Conservation (phyloP, 2,329 filamentous ascomycete genomes). For the Aspergillus ochraceus region DNA sequence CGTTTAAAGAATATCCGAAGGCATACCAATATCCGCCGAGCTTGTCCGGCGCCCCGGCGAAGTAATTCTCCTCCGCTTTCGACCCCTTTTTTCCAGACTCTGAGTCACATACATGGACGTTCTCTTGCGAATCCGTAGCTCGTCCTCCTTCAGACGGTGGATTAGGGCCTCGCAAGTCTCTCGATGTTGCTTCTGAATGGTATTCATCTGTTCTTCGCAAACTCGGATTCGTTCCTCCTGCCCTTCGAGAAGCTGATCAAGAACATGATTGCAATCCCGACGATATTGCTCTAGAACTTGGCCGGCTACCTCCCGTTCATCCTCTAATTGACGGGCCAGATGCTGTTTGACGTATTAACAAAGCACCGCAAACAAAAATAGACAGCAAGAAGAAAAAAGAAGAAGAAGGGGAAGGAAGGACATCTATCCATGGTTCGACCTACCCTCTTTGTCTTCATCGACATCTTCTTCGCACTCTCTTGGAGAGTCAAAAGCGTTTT, state of each 20-base stretch:
- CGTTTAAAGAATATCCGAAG: not conserved
- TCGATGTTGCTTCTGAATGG: slow-evolving; percentile 29
- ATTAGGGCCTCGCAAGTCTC: slow-evolving; percentile 32
- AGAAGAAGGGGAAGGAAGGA: too few relatives aligned
- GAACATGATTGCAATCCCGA: slow-evolving; percentile 43
- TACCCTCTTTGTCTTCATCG: not conserved
- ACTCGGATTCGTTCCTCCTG: slow-evolving; percentile 41
- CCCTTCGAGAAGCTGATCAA: slow-evolving; percentile 43
- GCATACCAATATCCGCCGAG: not conserved
- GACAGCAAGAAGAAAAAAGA: not conserved
- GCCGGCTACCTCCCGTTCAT: slow-evolving; percentile 46
- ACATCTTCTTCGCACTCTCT: not conserved
- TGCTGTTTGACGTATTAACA: slow-evolving; percentile 26
- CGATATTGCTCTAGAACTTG: slow-evolving; percentile 48
- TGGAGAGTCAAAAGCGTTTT: not conserved
- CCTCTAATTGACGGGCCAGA: slow-evolving; percentile 47
- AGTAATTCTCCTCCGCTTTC: not conserved
- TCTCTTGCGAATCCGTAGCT: slow-evolving; percentile 21
- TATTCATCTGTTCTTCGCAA: slow-evolving; percentile 28
- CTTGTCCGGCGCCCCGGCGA: not conserved
- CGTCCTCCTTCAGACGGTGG: slow-evolving; percentile 27
- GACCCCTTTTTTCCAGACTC: not conserved
- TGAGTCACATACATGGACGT: slow-evolving; percentile 1
- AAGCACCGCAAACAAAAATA: not conserved
- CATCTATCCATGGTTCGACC: not conserved